Evolutionary conservation across 2,329 filamentous ascomycete species (phyloP), one percentile per base, ranked within the genome.

Genomic region (Cladosporium austrohemisphaericum): DNA sequence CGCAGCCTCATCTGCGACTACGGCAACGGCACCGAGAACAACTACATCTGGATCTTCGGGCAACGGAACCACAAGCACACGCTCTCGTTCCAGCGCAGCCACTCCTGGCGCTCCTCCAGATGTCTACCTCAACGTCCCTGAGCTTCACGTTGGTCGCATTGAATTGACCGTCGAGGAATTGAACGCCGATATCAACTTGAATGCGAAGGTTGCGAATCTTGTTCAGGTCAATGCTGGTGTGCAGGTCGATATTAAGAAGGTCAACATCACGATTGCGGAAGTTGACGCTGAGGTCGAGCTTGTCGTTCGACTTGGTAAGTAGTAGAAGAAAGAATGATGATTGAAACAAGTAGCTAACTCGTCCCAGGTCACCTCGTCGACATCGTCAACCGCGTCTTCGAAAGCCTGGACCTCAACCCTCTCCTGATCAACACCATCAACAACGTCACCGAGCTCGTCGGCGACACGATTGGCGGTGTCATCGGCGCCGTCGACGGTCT

Each of bases 201-300:
- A 78, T 41, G 79, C 80, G 26, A 73, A 78, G 52, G 71, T 84
- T n/a, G 79, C 80, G 11, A 74, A 72, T 33, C 71, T 84, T 1
- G 80, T 84, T 4, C 64, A 64, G 10, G 63, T 77, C 57, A 77
- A 77, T 53, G 75, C 75, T 0, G 74, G 75, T 49, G 73, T 77
- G 5, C 63, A 68, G 20, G 65, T 76, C 13, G 67, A 65, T 0
- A 66, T 77, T 11, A 60, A 73, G 51, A 72, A 75, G 56, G 69
- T 84, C 59, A 83, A 82, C 64, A 74, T 84, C 58, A 82, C 79
- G 14, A 83, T 84, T 51, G 68, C 74, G 10, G 79, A 83, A 55
- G 78, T 84, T 5, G 70, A 78, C 20, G 80, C 78, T 1, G 65
- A 83, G 54, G 69, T 83, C 16, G 78, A 83, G 52, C 70, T 84